A percentile compares a stretch with the other conserved stretches of the same genome.
Conservation (phyloP, 2,329 filamentous ascomycete species). For the Hymenoscyphus scutula region DNA sequence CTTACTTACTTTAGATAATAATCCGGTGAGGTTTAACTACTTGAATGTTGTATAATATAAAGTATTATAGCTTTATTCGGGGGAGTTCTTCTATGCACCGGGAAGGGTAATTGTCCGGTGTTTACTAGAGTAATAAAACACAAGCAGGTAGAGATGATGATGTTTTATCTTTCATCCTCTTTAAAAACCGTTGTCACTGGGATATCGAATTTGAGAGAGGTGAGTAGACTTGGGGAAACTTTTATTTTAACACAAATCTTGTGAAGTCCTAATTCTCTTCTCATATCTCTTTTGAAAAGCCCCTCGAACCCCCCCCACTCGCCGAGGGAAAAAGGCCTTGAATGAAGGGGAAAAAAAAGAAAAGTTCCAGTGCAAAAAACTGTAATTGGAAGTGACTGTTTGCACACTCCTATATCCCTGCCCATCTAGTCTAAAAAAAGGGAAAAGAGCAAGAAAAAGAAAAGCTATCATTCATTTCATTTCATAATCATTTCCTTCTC, state of each 20-base stretch:
- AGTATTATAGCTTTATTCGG: too few species aligned
- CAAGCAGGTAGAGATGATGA: too few species aligned
- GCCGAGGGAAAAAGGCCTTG: not conserved
- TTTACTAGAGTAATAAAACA: too few species aligned
- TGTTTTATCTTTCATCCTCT: too few species aligned
- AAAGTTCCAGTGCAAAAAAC: not conserved
- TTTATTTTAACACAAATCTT: not conserved
- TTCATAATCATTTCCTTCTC: not conserved
- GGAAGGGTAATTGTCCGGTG: too few species aligned
- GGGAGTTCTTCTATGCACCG: too few species aligned
- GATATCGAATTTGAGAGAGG: not conserved
- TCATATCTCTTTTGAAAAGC: constrained; percentile 1
- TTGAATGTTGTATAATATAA: too few species aligned
- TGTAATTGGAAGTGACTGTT: not conserved
- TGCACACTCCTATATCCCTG: constrained; percentile 1
- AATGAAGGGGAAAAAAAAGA: not conserved
- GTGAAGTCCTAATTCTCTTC: not conserved
- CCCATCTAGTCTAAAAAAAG: constrained; percentile 1
- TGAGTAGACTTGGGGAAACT: not conserved
- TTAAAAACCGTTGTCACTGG: not conserved
- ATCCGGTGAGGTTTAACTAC: too few species aligned
- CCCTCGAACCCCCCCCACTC: not conserved
- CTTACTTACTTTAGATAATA: too few species aligned
- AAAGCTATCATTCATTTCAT: not conserved
- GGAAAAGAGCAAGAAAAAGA: not conserved